These are phyloP conservation scores for Allium cepa DNA, from an alignment of 106 monocot species.

Conservation along the genomic window DNA sequence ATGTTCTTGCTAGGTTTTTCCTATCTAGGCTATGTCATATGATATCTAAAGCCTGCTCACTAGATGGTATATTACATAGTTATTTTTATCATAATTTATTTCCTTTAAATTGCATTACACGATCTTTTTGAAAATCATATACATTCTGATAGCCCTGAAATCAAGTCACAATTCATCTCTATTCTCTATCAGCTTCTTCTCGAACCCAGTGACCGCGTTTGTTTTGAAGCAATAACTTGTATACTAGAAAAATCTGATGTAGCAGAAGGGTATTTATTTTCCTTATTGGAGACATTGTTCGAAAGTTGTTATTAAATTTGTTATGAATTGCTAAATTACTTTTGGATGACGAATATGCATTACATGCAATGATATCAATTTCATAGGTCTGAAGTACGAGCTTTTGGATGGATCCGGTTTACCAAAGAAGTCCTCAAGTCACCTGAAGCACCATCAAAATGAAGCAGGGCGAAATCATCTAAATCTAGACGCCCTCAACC, in stretches of 20 bases:
- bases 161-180: no score
- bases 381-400: slow-evolving; percentile 87
- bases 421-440: slow-evolving; percentile 90
- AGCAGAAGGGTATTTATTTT: no score
- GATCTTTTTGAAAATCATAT: no score
- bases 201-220: no score
- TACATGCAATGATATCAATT: slow-evolving; percentile 2
- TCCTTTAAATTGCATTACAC: no score
- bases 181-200: no score
- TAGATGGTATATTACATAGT: slow-evolving; percentile 73
- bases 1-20: slow-evolving; percentile 93
- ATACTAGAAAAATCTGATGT: no score
- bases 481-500: slow-evolving; percentile 85
- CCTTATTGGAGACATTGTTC: no score
- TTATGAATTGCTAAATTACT: not conserved
- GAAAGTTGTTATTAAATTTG: no score
- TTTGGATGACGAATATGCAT: not conserved
- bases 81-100: no score
- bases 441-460: slow-evolving; percentile 86
- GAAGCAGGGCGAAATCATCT: slow-evolving; percentile 44
- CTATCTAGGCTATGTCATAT: slow-evolving; percentile 88
- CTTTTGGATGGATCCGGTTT: slow-evolving; percentile 93
- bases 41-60: slow-evolving; percentile 78
- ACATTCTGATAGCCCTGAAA: no score
- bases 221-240: no score